These are phyloP conservation scores for Toxoplasma gondii DNA, from an alignment of 169 alveolate genomes.

Conservation along the genomic window DNA sequence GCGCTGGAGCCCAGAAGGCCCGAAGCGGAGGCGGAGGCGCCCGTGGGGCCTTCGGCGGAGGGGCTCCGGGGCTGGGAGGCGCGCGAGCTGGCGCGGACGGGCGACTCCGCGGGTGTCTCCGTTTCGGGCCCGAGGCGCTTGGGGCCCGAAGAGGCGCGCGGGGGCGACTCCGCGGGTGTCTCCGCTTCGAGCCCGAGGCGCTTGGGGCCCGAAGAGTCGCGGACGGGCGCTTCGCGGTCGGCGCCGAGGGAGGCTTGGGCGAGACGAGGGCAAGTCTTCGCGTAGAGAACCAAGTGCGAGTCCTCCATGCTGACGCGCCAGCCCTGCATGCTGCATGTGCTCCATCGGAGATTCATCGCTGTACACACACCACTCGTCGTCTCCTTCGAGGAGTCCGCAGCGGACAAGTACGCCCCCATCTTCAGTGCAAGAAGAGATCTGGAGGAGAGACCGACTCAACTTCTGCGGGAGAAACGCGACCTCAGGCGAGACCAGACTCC, in stretches of 20 bases:
- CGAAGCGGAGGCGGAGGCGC: neutral
- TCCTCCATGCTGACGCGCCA: slow-evolving; percentile 97
- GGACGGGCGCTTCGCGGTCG: neutral
- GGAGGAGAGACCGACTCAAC: neutral
- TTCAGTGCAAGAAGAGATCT: neutral
- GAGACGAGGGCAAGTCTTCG: neutral
- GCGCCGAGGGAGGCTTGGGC: neutral
- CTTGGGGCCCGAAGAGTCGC: too few species aligned
- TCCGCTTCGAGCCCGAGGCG: too few species aligned
- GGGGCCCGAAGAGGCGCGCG: too few species aligned
- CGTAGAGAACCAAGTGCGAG: slow-evolving; percentile 84
- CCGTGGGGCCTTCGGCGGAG: neutral
- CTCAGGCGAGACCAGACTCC: too few species aligned
- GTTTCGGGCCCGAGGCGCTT: too few species aligned
- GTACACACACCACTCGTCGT: slow-evolving; percentile 59
- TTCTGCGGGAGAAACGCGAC: too few species aligned
- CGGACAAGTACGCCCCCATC: slow-evolving; percentile 68
- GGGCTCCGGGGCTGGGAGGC: neutral
- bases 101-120: neutral
- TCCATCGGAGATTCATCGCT: slow-evolving; percentile 60
- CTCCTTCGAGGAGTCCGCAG: slow-evolving; percentile 56
- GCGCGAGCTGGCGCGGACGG: neutral
- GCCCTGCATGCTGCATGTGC: slow-evolving; percentile 89
- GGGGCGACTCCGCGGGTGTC: too few species aligned
- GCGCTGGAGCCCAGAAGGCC: neutral